phyloP scores from a whole-genome alignment of 768 basidiomycete genomes.

The Sporobolomyces phaffii region DNA sequence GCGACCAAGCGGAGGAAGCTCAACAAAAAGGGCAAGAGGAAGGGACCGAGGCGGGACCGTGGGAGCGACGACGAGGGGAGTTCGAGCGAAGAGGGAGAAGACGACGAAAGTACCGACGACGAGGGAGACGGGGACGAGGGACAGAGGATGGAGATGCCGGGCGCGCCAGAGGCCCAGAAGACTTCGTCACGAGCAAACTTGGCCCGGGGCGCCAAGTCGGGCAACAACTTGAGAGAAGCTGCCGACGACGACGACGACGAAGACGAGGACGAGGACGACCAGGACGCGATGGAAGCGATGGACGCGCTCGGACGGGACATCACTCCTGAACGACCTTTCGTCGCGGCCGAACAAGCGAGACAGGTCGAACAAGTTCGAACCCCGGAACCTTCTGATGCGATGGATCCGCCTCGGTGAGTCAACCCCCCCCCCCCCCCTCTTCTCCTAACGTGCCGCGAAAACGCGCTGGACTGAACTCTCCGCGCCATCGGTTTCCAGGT shows the following conservation, averaged over 20 bases:
- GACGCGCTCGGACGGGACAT: conserved; percentile 2
- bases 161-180: too few relatives aligned
- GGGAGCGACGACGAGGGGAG: conserved; percentile 25
- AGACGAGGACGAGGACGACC: not conserved
- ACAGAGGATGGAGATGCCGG: too few relatives aligned
- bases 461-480: too few relatives aligned
- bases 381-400: not conserved
- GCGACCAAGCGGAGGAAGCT: conserved; percentile 34
- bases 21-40: not conserved
- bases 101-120: not conserved
- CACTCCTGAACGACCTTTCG: not conserved
- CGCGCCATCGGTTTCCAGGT: not conserved
- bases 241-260: conserved; percentile 7
- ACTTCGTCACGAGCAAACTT: too few relatives aligned
- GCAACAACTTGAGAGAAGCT: too few relatives aligned
- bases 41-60: conserved; percentile 23
- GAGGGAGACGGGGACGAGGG: not conserved
- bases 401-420: conserved; percentile 23
- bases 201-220: too few relatives aligned
- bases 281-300: not conserved
- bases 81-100: not conserved
- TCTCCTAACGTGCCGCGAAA: too few relatives aligned
- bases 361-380: conserved; percentile 9
- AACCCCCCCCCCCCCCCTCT: not conserved
- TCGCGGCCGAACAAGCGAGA: conserved; percentile 10